A percentile compares a stretch with the other conserved stretches of the same genome.
Evolutionary conservation across 352 stramenopile genomes (phyloP).

Genomic region (Pythium dissimile): DNA sequence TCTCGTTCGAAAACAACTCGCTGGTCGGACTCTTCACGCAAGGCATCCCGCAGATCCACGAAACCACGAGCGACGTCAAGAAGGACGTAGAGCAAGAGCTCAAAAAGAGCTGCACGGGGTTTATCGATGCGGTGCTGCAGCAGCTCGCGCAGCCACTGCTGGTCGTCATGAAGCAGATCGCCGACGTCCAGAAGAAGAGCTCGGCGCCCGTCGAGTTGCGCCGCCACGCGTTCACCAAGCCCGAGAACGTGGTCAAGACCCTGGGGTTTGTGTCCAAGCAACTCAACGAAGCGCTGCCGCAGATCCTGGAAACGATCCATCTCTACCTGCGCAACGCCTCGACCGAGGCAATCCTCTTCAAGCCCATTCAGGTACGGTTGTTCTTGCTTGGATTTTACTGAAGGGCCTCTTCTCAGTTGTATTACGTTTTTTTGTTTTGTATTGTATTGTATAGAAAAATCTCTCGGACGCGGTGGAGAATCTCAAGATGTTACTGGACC

Average conservation of each 20-base stretch:
- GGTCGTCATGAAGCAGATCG: conserved; percentile 62
- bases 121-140: conserved; percentile 74
- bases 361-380: conserved; percentile 74
- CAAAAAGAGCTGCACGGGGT: conserved; percentile 74
- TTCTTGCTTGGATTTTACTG: background rate
- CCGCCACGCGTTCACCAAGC: conserved; percentile 38
- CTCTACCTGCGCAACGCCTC: conserved; percentile 77
- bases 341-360: conserved; percentile 81
- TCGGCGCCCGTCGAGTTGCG: conserved; percentile 3
- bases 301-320: conserved; percentile 56
- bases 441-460: conserved; percentile 43
- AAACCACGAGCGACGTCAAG: conserved; percentile 75
- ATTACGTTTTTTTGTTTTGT: background rate
- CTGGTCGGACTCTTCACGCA: conserved; percentile 63
- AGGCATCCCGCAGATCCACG: conserved; percentile 74
- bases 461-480: conserved; percentile 62
- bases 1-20: conserved; percentile 53
- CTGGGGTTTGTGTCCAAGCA: conserved; percentile 39
- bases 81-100: conserved; percentile 77
- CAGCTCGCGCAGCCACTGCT: conserved; percentile 57
- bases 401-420: background rate
- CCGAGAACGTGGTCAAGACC: conserved; percentile 39
- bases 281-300: conserved; percentile 35
- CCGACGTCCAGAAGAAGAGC: conserved; percentile 30
- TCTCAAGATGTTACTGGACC: conserved; percentile 52